These are phyloP conservation scores for Dactylella cylindrospora DNA, from an alignment of 2,329 filamentous ascomycete species.

Conservation along the genomic window DNA sequence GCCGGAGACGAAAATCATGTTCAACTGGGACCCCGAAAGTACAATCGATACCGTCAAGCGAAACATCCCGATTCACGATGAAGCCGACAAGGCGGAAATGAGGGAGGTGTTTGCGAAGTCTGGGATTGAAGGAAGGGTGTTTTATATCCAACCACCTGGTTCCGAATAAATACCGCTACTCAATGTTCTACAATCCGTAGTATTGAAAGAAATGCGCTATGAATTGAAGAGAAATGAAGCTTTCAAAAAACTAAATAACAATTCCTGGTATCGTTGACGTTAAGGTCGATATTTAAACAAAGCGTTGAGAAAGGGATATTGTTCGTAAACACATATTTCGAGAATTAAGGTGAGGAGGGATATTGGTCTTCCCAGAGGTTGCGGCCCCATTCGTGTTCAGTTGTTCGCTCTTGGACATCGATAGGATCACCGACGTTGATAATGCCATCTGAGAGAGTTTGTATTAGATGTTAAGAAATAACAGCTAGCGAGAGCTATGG, in stretches of 20 bases:
- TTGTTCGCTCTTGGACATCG: constrained; percentile 18
- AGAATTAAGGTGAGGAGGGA: too few relatives aligned
- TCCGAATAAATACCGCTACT: too few relatives aligned
- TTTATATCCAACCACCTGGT: too few relatives aligned
- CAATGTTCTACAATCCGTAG: too few relatives aligned
- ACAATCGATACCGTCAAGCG: constrained; percentile 33
- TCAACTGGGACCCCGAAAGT: constrained; percentile 42
- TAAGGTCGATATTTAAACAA: too few relatives aligned
- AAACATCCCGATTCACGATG: constrained; percentile 26
- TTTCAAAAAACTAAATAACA: too few relatives aligned
- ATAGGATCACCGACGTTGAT: constrained; percentile 20
- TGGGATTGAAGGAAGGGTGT: constrained; percentile 37
- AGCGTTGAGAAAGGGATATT: too few relatives aligned
- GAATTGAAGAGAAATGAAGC: too few relatives aligned
- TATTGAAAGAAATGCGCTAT: too few relatives aligned
- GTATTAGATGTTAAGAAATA: neutral
- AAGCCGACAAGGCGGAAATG: constrained; percentile 28
- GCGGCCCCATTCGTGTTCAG: constrained; percentile 25
- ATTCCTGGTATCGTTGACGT: too few relatives aligned
- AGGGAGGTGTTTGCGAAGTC: constrained; percentile 22
- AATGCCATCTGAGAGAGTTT: constrained; percentile 16
- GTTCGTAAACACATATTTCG: too few relatives aligned
- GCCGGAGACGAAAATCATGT: constrained; percentile 35
- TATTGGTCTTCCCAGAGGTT: constrained; percentile 36
- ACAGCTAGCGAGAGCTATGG: neutral